phyloP scores from a whole-genome alignment of 495 filamentous ascomycete genomes.

The Penicillium silybi region DNA sequence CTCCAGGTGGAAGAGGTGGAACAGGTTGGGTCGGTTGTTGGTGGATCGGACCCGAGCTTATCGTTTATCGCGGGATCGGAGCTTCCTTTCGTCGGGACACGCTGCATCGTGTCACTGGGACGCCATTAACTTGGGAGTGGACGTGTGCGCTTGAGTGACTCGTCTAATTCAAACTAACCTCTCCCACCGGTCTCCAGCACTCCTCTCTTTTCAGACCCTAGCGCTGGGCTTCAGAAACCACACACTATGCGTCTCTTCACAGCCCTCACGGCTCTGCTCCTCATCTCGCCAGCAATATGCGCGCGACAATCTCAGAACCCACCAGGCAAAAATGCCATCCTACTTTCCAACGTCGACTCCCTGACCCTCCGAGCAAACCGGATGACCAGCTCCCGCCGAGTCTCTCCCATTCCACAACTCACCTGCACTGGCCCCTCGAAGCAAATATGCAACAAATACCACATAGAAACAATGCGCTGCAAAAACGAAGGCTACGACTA shows the following conservation, averaged over 20 bases:
- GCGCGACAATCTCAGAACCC: conserved; percentile 24
- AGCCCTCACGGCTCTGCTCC: conserved; percentile 20
- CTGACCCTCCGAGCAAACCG: conserved; percentile 67
- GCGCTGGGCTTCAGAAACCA: neutral
- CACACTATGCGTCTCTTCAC: conserved; percentile 3
- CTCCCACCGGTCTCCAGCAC: neutral
- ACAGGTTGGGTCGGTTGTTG: conserved; percentile 13
- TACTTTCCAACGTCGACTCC: conserved; percentile 71
- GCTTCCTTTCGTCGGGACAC: conserved; percentile 8
- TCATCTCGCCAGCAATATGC: conserved; percentile 24
- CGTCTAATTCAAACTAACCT: neutral
- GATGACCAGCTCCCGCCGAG: conserved; percentile 70
- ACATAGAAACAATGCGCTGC: conserved; percentile 81
- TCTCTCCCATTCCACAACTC: conserved; percentile 76
- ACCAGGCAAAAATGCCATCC: conserved; percentile 56
- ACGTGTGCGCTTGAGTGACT: neutral
- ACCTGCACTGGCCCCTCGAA: conserved; percentile 68
- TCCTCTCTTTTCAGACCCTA: neutral
- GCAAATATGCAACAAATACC: conserved; percentile 55
- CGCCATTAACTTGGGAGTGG: neutral
- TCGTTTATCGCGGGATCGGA: conserved; percentile 12
- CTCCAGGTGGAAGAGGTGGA: conserved; percentile 10
- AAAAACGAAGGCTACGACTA: conserved; percentile 74
- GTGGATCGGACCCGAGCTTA: conserved; percentile 19
- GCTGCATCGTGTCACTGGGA: neutral